phyloP scores from a whole-genome alignment of 2,329 filamentous ascomycete genomes.

The Fonsecaea multimorphosa region DNA sequence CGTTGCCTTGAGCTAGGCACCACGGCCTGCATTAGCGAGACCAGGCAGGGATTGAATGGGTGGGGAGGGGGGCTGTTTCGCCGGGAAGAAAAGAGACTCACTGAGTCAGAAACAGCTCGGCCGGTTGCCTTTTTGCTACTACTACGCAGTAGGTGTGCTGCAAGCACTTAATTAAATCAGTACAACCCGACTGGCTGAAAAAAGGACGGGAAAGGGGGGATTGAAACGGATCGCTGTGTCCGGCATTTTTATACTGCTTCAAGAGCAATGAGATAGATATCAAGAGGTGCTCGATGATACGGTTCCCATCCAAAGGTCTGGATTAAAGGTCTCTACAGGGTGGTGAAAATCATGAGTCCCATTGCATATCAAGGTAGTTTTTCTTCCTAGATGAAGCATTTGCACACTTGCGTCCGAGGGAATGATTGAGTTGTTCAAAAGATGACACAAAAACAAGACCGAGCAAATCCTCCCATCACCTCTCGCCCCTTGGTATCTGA shows the following conservation, averaged over 20 bases:
- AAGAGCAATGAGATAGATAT: neutral
- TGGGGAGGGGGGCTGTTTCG: neutral
- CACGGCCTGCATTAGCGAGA: neutral
- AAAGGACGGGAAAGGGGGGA: neutral
- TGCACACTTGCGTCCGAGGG: neutral
- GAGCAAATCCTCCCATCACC: neutral
- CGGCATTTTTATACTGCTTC: neutral
- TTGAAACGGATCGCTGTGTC: neutral
- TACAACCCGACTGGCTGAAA: neutral
- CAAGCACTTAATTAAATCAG: neutral
- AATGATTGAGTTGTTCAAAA: conserved; percentile 1
- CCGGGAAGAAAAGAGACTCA: neutral
- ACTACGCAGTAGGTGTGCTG: neutral
- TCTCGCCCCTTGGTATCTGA: neutral
- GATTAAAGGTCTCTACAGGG: conserved; percentile 19
- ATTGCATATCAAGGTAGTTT: conserved; percentile 20
- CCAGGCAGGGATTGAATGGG: neutral
- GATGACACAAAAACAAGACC: neutral
- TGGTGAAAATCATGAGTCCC: neutral
- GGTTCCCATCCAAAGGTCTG: neutral
- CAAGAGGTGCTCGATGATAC: neutral
- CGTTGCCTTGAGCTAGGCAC: conserved; percentile 4
- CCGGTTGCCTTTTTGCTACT: neutral
- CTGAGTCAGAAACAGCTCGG: neutral
- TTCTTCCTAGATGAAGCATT: conserved; percentile 13